phyloP scores from a whole-genome alignment of 83 land plant species.

The Thuja plicata region DNA sequence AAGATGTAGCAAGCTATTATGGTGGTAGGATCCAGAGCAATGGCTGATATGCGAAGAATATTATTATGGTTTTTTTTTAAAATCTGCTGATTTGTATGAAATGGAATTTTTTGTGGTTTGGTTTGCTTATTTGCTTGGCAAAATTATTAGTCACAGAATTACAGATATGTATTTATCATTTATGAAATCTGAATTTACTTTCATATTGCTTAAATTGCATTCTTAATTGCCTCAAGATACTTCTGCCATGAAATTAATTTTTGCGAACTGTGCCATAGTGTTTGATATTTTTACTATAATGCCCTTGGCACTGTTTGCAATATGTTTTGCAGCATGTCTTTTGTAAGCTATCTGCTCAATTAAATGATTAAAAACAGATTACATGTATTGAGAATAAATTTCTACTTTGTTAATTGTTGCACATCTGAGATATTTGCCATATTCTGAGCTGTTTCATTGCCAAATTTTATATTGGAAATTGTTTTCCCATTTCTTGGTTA shows the following conservation, averaged over 20 bases:
- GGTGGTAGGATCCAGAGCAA: not conserved
- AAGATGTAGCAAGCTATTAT: not conserved
- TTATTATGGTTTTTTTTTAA: too few species aligned
- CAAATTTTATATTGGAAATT: not conserved
- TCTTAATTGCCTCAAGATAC: not conserved
- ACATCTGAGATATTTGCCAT: not conserved
- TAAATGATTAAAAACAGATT: too few species aligned
- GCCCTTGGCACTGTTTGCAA: not conserved
- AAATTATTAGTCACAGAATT: not conserved
- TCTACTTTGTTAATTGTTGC: not conserved
- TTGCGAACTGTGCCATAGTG: not conserved
- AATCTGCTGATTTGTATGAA: too few species aligned
- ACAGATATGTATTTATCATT: not conserved
- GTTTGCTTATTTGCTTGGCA: not conserved
- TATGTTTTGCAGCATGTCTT: not conserved
- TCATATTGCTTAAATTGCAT: not conserved
- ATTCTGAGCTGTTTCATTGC: not conserved
- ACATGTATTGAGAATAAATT: too few species aligned
- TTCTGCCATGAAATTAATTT: not conserved
- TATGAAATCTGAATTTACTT: too few species aligned
- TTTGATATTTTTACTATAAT: not conserved
- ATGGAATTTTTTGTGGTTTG: not conserved
- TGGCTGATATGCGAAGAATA: too few species aligned
- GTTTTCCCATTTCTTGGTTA: not conserved
- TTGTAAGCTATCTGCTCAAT: not conserved